Base-by-base conservation (phyloP, 257 asterid genomes). In the Solanum gandarillasii region DNA sequence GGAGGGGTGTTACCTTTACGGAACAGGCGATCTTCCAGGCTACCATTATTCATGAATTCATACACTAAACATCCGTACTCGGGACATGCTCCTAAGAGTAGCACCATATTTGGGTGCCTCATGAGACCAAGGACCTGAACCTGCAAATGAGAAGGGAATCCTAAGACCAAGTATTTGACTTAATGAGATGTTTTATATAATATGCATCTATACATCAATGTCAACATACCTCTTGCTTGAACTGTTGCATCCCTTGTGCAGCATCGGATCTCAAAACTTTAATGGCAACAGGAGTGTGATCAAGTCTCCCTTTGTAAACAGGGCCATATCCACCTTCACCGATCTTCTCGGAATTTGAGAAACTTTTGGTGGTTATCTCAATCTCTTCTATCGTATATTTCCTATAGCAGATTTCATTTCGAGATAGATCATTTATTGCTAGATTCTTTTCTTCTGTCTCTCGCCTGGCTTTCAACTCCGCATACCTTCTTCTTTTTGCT, bases 241-340 rank as follows among this genome's bases (percentile, higher is more conserved):
- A 87, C 74, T 87, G 89, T 29, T 67, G 43, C 81, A 72, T 81
- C 65, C 89, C 89, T 65, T 87, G 89, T 38, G 87, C 89, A 18
- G 87, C 89, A 81, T 87, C 87, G 2, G 89, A 84, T 68, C 87
- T 82, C 29, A 87, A 70, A 52, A 87, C 89, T 71, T 87, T 87
- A 71, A 87, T 48, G 48, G 89, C 89, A 39, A 82, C 87, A 4
- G 88, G 88, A 12, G 83, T 86, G 43, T 71, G 84, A 32, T 86
- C 88, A 21, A 86, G 88, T 43, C 25, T 36, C 32, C 83, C 78
- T 48, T 81, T 81, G 70, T 79, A 87, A 31, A 87, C 89, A 27
- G 89, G 89, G 16, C 87, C 89, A 81, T 87, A 87, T 27, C 87
- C 87, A 46, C 89, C 89, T 81, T 87, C 89, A 39, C 89, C 89